These are phyloP conservation scores for Apiotrichum siamense DNA, from an alignment of 1,284 basidiomycete genomes.

Conservation along the genomic window DNA sequence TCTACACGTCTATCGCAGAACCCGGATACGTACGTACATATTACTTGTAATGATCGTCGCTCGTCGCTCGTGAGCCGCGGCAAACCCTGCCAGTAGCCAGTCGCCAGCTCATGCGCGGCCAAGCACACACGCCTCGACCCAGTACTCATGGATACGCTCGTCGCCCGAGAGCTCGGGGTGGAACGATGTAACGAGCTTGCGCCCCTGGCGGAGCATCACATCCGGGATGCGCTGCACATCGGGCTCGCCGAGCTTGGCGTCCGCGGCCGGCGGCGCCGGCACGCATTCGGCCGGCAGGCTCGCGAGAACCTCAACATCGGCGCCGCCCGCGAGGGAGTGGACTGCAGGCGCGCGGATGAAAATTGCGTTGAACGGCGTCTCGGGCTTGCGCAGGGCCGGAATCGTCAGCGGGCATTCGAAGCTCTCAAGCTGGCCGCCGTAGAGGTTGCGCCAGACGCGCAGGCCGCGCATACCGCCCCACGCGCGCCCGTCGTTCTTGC, in stretches of 20 bases:
- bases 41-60: too few relatives aligned
- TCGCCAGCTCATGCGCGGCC: constrained; percentile 19
- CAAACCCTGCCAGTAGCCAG: too few relatives aligned
- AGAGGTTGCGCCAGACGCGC: constrained; percentile 71
- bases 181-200: constrained; percentile 81
- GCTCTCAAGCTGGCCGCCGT: constrained; percentile 70
- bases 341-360: constrained; percentile 84
- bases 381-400: constrained; percentile 57
- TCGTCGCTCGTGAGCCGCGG: too few relatives aligned
- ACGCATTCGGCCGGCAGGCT: constrained; percentile 59
- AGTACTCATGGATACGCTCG: constrained; percentile 70
- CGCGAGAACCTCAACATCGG: constrained; percentile 51
- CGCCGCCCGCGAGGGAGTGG: constrained; percentile 20
- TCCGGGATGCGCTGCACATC: constrained; percentile 56
- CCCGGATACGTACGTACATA: too few relatives aligned
- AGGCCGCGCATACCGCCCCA: constrained; percentile 71
- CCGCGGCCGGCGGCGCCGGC: constrained; percentile 49
- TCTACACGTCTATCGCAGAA: too few relatives aligned
- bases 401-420: constrained; percentile 76
- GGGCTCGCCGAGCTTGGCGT: constrained; percentile 33
- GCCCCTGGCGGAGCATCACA: constrained; percentile 81
- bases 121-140: constrained; percentile 41
- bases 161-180: constrained; percentile 91
- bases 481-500: constrained; percentile 18
- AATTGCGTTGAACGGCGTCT: constrained; percentile 69